phyloP scores from a whole-genome alignment of 306 rosid genomes.

The Dryas alaskensis region DNA sequence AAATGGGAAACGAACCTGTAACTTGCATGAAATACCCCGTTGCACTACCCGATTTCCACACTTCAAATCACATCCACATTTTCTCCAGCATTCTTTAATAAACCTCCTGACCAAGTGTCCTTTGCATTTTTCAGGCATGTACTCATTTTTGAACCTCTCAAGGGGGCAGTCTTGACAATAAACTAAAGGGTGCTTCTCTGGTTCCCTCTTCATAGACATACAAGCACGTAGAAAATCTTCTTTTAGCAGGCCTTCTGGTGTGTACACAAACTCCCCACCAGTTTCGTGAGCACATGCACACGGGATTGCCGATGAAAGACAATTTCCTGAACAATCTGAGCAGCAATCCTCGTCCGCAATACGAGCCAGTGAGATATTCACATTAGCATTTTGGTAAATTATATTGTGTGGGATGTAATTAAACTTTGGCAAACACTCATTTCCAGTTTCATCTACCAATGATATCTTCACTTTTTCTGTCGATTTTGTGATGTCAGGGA shows the following conservation, averaged over 20 bases:
- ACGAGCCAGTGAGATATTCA: conserved; percentile 79
- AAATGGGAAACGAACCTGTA: conserved; percentile 62
- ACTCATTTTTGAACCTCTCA: conserved; percentile 57
- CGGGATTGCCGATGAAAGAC: conserved; percentile 61
- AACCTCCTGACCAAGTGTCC: conserved; percentile 76
- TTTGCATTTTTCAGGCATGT: conserved; percentile 56
- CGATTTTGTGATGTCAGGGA: conserved; percentile 70
- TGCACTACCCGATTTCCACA: conserved; percentile 95
- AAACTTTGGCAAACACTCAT: conserved; percentile 61
- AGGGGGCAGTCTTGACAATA: conserved; percentile 74
- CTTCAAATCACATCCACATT: conserved; percentile 82
- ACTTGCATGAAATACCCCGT: conserved; percentile 68
- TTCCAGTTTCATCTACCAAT: conserved; percentile 51
- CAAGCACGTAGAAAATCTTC: conserved; percentile 58
- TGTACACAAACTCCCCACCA: conserved; percentile 92
- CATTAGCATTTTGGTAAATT: conserved; percentile 66
- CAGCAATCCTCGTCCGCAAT: conserved; percentile 84
- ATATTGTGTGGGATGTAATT: conserved; percentile 67
- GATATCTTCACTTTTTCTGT: conserved; percentile 66
- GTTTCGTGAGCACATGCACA: conserved; percentile 95
- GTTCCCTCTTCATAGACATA: conserved; percentile 45
- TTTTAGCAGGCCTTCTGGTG: conserved; percentile 56
- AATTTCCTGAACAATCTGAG: conserved; percentile 60
- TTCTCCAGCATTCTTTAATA: conserved; percentile 95
- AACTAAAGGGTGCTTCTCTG: conserved; percentile 43